Percentiles rank a stretch among this genome's conserved stretches.
phyloP scores from a whole-genome alignment of 352 stramenopile species.

The Phytophthora parvispora region DNA sequence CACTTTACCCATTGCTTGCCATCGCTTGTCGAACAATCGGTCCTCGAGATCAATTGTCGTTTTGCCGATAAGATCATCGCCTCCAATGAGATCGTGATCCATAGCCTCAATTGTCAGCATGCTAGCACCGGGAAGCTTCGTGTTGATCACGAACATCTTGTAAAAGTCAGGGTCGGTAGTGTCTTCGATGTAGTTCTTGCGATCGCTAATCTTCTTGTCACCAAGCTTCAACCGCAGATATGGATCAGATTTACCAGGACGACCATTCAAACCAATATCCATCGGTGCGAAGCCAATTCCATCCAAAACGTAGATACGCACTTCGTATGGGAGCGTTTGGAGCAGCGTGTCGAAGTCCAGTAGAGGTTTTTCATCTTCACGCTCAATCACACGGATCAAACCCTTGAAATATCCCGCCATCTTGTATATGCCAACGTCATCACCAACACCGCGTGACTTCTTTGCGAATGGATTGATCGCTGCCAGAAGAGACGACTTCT shows the following conservation, averaged over 20 bases:
- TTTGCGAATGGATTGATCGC: slow-evolving; percentile 82
- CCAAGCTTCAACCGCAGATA: slow-evolving; percentile 90
- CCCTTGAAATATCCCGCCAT: slow-evolving; percentile 93
- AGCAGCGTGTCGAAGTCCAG: slow-evolving; percentile 80
- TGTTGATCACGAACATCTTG: slow-evolving; percentile 90
- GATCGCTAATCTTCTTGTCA: slow-evolving; percentile 89
- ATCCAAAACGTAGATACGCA: slow-evolving; percentile 92
- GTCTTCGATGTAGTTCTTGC: slow-evolving; percentile 93
- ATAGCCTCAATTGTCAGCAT: slow-evolving; percentile 91
- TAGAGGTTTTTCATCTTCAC: slow-evolving; percentile 83
- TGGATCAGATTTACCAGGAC: slow-evolving; percentile 89
- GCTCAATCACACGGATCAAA: slow-evolving; percentile 89
- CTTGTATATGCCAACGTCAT: slow-evolving; percentile 74
- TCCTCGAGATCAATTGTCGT: slow-evolving; percentile 96
- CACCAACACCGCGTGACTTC: slow-evolving; percentile 49
- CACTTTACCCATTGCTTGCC: slow-evolving; percentile 89
- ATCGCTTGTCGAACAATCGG: slow-evolving; percentile 91
- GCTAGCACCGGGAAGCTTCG: slow-evolving; percentile 86
- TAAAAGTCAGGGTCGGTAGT: slow-evolving; percentile 93
- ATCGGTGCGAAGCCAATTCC: slow-evolving; percentile 88
- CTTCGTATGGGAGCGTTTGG: slow-evolving; percentile 79
- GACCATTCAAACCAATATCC: slow-evolving; percentile 87
- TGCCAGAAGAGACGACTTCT: slow-evolving; percentile 68
- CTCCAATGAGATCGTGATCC: slow-evolving; percentile 92
- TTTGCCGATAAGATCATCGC: slow-evolving; percentile 93